Conservation (phyloP, 768 basidiomycete species). For the Leucosporidium scottii region DNA sequence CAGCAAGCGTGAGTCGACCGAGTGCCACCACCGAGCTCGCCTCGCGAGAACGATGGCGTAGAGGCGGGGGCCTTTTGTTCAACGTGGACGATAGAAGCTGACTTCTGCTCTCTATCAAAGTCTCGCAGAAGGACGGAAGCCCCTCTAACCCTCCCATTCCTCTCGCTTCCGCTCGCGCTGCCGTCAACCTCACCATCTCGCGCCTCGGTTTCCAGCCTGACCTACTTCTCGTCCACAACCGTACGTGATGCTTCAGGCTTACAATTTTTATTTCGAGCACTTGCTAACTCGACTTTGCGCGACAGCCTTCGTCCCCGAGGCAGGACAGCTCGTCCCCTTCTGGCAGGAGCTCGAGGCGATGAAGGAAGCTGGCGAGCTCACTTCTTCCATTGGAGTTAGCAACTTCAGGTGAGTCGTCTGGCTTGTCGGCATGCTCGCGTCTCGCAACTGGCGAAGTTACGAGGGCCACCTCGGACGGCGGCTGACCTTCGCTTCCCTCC, state of each 20-base stretch:
- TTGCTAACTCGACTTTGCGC: too few relatives aligned
- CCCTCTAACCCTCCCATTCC: conserved; percentile 32
- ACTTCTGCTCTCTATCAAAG: neutral
- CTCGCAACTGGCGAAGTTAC: too few relatives aligned
- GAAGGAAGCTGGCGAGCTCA: conserved; percentile 39
- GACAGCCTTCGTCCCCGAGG: conserved; percentile 29
- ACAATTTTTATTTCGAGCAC: too few relatives aligned
- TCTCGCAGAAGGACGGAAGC: neutral
- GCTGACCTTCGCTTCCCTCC: neutral
- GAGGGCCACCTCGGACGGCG: too few relatives aligned
- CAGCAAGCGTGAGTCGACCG: conserved; percentile 35
- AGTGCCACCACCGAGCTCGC: neutral
- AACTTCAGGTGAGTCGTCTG: conserved; percentile 10
- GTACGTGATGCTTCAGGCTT: too few relatives aligned
- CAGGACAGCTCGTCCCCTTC: conserved; percentile 30
- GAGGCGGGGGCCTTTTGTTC: neutral
- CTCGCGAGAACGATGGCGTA: neutral
- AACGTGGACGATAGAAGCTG: neutral
- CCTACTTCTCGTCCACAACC: conserved; percentile 41
- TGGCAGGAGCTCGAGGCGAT: conserved; percentile 35
- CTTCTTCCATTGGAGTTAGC: conserved; percentile 35
- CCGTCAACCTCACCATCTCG: conserved; percentile 29
- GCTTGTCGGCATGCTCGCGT: neutral
- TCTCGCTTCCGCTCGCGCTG: conserved; percentile 16
- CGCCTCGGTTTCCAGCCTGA: conserved; percentile 35